Evolutionary conservation across 108 stramenopile species (phyloP).

Genomic region (Parietichytrium sp.): DNA sequence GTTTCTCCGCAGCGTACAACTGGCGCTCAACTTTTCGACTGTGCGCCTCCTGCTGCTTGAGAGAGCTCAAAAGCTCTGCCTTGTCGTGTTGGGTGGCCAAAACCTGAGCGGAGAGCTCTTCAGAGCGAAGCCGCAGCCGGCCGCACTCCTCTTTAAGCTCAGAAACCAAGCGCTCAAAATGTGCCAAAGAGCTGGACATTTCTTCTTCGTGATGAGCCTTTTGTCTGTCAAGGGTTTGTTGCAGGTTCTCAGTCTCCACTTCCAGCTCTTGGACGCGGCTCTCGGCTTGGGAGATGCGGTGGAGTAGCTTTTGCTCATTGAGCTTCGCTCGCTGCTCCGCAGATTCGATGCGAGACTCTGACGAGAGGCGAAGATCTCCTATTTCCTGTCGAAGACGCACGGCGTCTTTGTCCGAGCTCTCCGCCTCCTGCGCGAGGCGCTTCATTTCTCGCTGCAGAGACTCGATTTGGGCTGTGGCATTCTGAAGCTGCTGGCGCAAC

Average conservation of each 20-base stretch:
- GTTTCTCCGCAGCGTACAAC: neutral
- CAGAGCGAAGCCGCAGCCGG: neutral
- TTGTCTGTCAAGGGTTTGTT: neutral
- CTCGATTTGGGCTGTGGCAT: neutral
- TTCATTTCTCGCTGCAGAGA: neutral
- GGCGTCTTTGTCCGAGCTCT: neutral
- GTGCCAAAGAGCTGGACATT: neutral
- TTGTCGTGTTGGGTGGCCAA: neutral
- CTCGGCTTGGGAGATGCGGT: neutral
- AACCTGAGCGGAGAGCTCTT: neutral
- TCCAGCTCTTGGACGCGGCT: neutral
- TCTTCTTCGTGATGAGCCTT: neutral
- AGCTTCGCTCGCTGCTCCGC: slow-evolving; percentile 1
- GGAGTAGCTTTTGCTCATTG: neutral
- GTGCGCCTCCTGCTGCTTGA: neutral
- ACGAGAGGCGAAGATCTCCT: neutral
- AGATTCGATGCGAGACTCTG: neutral
- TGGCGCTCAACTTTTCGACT: neutral
- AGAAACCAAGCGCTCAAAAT: neutral
- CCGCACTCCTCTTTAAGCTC: neutral
- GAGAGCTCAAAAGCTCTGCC: neutral
- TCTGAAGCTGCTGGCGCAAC: neutral
- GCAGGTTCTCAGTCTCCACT: neutral
- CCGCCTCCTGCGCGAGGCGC: slow-evolving; percentile 25
- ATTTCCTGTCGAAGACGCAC: neutral